Evolutionary conservation across 2,329 filamentous ascomycete genomes (phyloP).

Genomic region (Fusarium lyarnte): DNA sequence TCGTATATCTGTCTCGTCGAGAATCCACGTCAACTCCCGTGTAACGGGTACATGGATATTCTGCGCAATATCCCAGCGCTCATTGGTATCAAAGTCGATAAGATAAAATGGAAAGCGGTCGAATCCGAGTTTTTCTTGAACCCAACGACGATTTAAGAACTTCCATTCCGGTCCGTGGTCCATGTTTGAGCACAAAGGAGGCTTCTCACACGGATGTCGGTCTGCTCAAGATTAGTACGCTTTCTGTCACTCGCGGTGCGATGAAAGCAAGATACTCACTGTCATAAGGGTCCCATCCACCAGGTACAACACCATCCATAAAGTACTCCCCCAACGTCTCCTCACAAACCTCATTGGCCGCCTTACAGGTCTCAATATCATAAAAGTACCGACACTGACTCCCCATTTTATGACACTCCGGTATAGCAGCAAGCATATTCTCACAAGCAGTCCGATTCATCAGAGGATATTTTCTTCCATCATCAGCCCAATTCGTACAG

Average conservation of each 20-base stretch:
- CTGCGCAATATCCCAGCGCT: conserved; percentile 13
- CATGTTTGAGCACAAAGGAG: conserved; percentile 19
- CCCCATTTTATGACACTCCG: conserved; percentile 11
- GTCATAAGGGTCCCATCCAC: conserved; percentile 31
- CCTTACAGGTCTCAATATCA: conserved; percentile 2
- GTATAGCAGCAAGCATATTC: conserved; percentile 21
- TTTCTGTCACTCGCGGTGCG: too few relatives aligned
- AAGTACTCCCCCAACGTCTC: conserved; percentile 7
- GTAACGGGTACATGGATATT: conserved; percentile 25
- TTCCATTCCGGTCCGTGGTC: conserved; percentile 20
- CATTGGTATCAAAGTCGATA: conserved; percentile 3
- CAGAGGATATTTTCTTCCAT: conserved; percentile 12
- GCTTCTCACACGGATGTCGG: conserved; percentile 11
- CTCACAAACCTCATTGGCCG: conserved; percentile 23
- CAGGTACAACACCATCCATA: background rate
- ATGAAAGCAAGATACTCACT: background rate
- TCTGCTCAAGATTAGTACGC: background rate
- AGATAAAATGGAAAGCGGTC: background rate
- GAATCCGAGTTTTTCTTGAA: conserved; percentile 23
- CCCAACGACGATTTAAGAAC: conserved; percentile 18
- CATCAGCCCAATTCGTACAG: conserved; percentile 16
- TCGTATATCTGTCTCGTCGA: conserved; percentile 9
- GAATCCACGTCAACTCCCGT: conserved; percentile 9
- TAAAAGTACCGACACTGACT: background rate
- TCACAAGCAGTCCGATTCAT: conserved; percentile 18